Evolutionary conservation across 441 rosid species (phyloP).

Genomic region (Populus hybrid): DNA sequence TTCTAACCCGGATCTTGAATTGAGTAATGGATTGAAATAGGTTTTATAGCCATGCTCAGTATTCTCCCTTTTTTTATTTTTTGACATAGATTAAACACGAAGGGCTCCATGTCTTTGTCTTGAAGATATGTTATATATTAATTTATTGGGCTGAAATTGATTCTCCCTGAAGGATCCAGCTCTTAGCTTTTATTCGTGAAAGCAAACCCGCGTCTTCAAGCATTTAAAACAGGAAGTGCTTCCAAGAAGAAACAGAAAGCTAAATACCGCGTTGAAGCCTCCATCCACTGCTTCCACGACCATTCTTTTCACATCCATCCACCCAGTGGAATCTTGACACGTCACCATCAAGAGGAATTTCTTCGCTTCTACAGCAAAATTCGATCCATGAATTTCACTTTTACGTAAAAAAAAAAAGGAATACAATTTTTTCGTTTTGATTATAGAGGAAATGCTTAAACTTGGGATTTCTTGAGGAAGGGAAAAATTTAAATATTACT

Average conservation of each 20-base stretch:
- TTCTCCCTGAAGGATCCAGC: background rate
- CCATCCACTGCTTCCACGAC: background rate
- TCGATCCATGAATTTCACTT: background rate
- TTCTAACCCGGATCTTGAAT: too few relatives aligned
- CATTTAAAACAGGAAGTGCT: background rate
- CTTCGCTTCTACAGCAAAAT: background rate
- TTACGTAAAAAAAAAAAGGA: background rate
- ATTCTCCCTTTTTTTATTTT: too few relatives aligned
- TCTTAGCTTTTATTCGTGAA: background rate
- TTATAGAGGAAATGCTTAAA: too few relatives aligned
- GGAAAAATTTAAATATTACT: background rate
- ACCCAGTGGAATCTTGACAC: background rate
- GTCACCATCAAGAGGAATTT: too few relatives aligned
- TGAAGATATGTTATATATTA: too few relatives aligned
- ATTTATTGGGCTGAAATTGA: background rate
- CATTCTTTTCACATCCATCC: rapidly evolving
- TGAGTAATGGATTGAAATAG: too few relatives aligned
- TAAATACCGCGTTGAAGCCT: background rate
- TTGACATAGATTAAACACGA: background rate
- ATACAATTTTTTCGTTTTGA: background rate
- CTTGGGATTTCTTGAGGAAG: background rate
- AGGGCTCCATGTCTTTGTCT: background rate
- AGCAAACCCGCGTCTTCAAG: background rate
- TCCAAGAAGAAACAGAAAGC: background rate
- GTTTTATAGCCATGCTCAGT: too few relatives aligned